These are phyloP conservation scores for Fusarium sp. DNA, from an alignment of 2,329 filamentous ascomycete genomes.

Conservation along the genomic window DNA sequence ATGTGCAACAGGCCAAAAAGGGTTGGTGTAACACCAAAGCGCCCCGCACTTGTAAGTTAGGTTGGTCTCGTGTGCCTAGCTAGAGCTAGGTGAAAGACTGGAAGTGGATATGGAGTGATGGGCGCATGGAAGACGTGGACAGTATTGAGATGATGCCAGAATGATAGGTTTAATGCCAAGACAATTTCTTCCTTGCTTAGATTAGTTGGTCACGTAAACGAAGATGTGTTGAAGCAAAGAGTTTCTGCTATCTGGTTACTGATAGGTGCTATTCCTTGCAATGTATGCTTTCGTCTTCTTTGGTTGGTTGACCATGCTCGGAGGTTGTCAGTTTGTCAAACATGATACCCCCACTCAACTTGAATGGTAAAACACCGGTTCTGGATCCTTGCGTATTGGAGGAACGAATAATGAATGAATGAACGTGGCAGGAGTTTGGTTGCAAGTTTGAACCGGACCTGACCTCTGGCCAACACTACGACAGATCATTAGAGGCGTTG, in stretches of 20 bases:
- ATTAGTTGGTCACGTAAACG: neutral
- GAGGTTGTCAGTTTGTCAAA: neutral
- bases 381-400: neutral
- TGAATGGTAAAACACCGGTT: neutral
- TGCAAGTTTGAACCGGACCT: slow-evolving; percentile 9
- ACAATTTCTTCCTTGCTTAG: neutral
- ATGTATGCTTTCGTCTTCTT: no score
- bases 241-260: neutral
- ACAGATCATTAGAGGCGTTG: slow-evolving; percentile 14
- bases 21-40: slow-evolving; percentile 23
- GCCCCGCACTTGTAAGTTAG: slow-evolving; percentile 17
- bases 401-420: neutral
- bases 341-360: slow-evolving; percentile 9
- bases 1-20: slow-evolving; percentile 19
- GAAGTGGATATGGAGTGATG: slow-evolving; percentile 8
- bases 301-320: neutral
- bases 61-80: slow-evolving; percentile 10
- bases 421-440: slow-evolving; percentile 6
- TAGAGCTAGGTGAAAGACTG: neutral
- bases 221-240: neutral
- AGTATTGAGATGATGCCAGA: neutral
- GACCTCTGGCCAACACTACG: slow-evolving; percentile 2
- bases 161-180: slow-evolving; percentile 1
- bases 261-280: neutral
- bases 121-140: slow-evolving; percentile 9